phyloP scores from a whole-genome alignment of 345 rosid species.

The Pistacia atlantica region DNA sequence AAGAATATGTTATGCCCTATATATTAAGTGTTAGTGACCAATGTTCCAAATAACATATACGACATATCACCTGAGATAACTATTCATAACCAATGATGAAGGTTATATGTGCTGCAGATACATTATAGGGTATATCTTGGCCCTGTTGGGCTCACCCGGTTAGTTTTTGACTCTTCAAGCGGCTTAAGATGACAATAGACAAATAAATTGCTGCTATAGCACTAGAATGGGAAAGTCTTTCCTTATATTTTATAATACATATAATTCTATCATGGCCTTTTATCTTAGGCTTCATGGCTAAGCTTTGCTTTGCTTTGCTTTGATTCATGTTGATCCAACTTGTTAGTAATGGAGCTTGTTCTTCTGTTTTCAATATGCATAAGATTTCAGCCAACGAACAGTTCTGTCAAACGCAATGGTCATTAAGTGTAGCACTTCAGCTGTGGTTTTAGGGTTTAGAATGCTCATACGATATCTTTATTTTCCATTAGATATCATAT shows the following conservation, averaged over 20 bases:
- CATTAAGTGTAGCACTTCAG: not conserved
- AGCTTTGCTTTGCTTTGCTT: not conserved
- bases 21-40: not conserved
- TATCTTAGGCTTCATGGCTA: not conserved
- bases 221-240: not conserved
- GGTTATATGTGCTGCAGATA: not conserved
- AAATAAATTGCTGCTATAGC: not conserved
- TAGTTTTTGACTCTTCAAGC: not conserved
- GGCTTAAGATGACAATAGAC: not conserved
- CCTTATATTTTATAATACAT: not conserved
- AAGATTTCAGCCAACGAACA: not conserved
- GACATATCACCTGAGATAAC: slow-evolving; percentile 1
- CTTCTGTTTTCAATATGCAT: not conserved
- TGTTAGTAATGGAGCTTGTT: not conserved
- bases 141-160: not conserved
- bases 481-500: not conserved
- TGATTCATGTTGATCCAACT: not conserved
- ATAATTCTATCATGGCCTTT: not conserved
- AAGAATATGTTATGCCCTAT: not conserved
- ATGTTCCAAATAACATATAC: not conserved
- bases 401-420: not conserved
- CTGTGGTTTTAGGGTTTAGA: not conserved
- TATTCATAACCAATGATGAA: not conserved
- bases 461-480: not conserved
- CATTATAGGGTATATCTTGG: not conserved